These are phyloP conservation scores for Lepidium aucheri DNA, from an alignment of 345 rosid genomes.

Conservation along the genomic window DNA sequence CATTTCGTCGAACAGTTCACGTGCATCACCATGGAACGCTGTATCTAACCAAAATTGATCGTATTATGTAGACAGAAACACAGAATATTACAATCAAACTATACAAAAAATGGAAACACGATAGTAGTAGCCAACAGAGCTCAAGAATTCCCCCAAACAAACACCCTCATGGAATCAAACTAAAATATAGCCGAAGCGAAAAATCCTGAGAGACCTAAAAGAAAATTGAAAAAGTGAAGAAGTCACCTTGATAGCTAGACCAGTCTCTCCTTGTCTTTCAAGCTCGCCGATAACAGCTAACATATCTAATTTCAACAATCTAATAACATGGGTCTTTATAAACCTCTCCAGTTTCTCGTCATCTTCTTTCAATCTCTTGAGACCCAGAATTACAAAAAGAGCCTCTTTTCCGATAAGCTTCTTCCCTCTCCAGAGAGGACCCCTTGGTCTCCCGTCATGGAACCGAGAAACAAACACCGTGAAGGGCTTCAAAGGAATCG, in stretches of 20 bases:
- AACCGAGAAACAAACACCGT: conserved; percentile 37
- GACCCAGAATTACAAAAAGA: conserved; percentile 57
- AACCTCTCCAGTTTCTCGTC: conserved; percentile 63
- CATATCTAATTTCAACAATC: conserved; percentile 78
- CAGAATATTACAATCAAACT: neutral
- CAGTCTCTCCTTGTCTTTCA: conserved; percentile 79
- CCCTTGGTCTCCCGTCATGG: conserved; percentile 95
- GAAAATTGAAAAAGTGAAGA: neutral
- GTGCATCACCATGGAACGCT: conserved; percentile 1
- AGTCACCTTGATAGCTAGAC: conserved; percentile 56
- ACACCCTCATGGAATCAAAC: neutral
- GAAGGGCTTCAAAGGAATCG: conserved; percentile 1
- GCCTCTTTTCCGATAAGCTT: conserved; percentile 86
- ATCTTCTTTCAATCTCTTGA: conserved; percentile 74
- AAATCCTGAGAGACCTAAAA: neutral
- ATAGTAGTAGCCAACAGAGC: neutral
- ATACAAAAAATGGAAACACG: neutral
- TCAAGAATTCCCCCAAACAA: neutral
- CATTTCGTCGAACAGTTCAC: conserved; percentile 27
- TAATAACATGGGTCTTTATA: conserved; percentile 57
- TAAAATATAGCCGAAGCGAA: neutral
- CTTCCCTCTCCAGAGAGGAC: conserved; percentile 93
- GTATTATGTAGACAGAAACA: neutral
- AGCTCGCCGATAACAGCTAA: conserved; percentile 75
- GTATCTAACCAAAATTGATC: neutral